Evolutionary conservation across 2,329 filamentous ascomycete species (phyloP).

Genomic region (Epichloe baconii): DNA sequence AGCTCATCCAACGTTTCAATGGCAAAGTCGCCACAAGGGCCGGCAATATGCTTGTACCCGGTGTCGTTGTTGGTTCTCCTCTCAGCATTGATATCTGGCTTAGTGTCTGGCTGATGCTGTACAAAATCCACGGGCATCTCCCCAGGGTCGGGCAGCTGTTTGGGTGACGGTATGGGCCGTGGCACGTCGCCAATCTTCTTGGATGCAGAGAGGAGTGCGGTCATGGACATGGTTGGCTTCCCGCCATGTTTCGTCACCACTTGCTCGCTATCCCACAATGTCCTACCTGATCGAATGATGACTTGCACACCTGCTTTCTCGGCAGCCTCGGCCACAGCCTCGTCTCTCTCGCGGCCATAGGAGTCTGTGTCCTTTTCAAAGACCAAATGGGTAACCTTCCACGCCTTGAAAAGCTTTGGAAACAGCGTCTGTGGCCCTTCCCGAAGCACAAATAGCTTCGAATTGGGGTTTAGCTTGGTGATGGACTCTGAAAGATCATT

Average conservation of each 20-base stretch:
- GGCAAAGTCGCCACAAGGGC: constrained; percentile 54
- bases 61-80: constrained; percentile 40
- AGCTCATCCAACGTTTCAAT: constrained; percentile 61
- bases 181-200: constrained; percentile 49
- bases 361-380: constrained; percentile 71
- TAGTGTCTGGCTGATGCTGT: constrained; percentile 35
- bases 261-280: constrained; percentile 61
- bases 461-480: constrained; percentile 54
- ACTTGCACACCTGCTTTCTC: constrained; percentile 54
- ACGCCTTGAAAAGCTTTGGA: constrained; percentile 58
- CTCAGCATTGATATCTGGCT: constrained; percentile 47
- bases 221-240: constrained; percentile 63
- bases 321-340: constrained; percentile 43
- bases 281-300: constrained; percentile 50
- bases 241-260: constrained; percentile 51
- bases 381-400: constrained; percentile 62
- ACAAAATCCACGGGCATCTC: constrained; percentile 45
- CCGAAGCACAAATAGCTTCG: constrained; percentile 57
- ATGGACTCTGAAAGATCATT: constrained; percentile 55
- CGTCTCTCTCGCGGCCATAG: constrained; percentile 54
- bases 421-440: constrained; percentile 60
- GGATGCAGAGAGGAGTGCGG: constrained; percentile 50
- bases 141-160: constrained; percentile 49
- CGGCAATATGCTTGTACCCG: constrained; percentile 48
- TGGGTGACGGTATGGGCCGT: constrained; percentile 47